These are phyloP conservation scores for Lepiota venenata DNA, from an alignment of 768 basidiomycete genomes.

Conservation along the genomic window DNA sequence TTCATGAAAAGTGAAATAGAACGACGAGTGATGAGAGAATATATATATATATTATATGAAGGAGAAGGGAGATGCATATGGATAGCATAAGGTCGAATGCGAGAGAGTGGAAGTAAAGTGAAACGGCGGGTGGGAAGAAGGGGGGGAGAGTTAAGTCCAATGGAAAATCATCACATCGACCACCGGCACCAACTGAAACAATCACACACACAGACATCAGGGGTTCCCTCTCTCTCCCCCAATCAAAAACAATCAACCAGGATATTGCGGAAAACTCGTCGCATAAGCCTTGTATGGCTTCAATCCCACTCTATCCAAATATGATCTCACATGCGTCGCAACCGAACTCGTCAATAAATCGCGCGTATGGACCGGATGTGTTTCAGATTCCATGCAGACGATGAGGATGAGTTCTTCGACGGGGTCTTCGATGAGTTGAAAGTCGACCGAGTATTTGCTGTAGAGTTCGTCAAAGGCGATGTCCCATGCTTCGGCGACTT, in stretches of 20 bases:
- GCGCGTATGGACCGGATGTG: neutral
- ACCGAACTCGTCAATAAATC: neutral
- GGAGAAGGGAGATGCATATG: neutral
- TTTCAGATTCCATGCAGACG: conserved; percentile 4
- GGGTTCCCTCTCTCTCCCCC: too few species aligned
- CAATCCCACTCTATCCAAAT: conserved; percentile 6
- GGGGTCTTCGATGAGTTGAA: conserved; percentile 6
- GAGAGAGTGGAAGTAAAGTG: neutral
- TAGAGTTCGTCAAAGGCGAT: conserved; percentile 5
- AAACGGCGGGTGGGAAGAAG: neutral
- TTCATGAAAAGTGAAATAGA: neutral
- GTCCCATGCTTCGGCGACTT: conserved; percentile 3
- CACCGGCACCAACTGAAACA: too few species aligned
- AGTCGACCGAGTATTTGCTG: conserved; percentile 6
- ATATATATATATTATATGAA: neutral
- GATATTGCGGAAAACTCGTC: conserved; percentile 1
- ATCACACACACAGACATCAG: too few species aligned
- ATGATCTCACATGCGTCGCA: neutral
- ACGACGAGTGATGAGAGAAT: neutral
- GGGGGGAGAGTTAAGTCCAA: neutral
- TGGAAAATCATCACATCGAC: neutral
- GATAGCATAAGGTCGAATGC: neutral
- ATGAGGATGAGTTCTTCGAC: conserved; percentile 9
- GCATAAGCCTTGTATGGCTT: conserved; percentile 2
- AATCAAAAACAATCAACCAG: too few species aligned